Evolutionary conservation across 192 early-diverging fungal genomes (phyloP).

Genomic region (Mortierella alpina): DNA sequence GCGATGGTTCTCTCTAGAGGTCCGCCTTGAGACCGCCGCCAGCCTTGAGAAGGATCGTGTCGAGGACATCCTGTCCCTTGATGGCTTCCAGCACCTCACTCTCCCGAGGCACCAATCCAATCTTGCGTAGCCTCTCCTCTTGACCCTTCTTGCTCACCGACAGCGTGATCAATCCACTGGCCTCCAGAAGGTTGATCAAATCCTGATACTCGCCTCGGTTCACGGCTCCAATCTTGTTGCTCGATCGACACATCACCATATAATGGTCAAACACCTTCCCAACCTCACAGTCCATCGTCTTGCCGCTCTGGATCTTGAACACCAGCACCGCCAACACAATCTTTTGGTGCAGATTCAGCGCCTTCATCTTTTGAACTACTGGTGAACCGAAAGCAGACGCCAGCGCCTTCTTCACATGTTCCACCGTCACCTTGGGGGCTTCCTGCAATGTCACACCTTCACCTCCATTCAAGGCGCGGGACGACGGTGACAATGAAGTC

Average conservation of each 20-base stretch:
- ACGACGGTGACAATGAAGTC: neutral
- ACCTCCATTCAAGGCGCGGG: slow-evolving; percentile 2
- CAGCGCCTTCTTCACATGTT: slow-evolving; percentile 81
- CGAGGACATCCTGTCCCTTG: slow-evolving; percentile 24
- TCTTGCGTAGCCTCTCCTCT: slow-evolving; percentile 53
- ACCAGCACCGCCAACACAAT: slow-evolving; percentile 72
- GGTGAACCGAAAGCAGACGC: slow-evolving; percentile 70
- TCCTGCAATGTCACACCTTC: slow-evolving; percentile 21
- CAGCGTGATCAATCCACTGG: slow-evolving; percentile 71
- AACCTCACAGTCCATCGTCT: slow-evolving; percentile 58
- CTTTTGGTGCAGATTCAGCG: slow-evolving; percentile 84
- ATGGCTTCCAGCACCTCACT: slow-evolving; percentile 46
- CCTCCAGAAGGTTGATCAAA: slow-evolving; percentile 78
- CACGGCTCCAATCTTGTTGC: slow-evolving; percentile 69
- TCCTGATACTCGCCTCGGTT: slow-evolving; percentile 80
- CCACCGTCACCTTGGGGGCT: slow-evolving; percentile 81
- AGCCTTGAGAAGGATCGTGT: slow-evolving; percentile 22
- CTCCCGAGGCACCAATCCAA: slow-evolving; percentile 24
- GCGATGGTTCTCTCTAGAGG: neutral
- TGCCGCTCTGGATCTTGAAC: slow-evolving; percentile 60
- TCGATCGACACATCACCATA: slow-evolving; percentile 58
- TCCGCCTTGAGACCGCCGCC: neutral
- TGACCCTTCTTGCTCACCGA: slow-evolving; percentile 9
- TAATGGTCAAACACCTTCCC: slow-evolving; percentile 76
- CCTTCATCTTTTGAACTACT: slow-evolving; percentile 69